Evolutionary conservation across 1,139 yeast genomes (phyloP).

Genomic region (Geotrichum restrictum): DNA sequence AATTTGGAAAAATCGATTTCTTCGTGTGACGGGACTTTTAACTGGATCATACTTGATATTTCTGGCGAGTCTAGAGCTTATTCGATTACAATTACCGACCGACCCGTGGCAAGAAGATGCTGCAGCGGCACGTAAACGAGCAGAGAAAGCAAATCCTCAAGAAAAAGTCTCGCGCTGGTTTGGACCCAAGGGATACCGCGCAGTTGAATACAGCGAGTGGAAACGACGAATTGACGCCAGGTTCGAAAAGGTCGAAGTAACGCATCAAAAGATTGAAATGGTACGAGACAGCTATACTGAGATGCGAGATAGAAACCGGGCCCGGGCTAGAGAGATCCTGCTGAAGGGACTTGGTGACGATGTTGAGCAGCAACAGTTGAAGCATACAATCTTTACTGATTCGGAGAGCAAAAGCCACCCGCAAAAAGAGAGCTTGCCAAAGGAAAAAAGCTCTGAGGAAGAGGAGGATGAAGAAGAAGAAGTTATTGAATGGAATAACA

Average conservation of each 20-base stretch:
- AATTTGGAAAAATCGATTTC: slow-evolving; percentile 29
- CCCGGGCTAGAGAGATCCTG: slow-evolving; percentile 7
- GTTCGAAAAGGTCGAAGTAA: slow-evolving; percentile 14
- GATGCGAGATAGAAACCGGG: slow-evolving; percentile 11
- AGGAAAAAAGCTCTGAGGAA: slow-evolving; percentile 19
- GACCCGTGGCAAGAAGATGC: slow-evolving; percentile 42
- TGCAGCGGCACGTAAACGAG: slow-evolving; percentile 29
- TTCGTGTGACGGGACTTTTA: slow-evolving; percentile 28
- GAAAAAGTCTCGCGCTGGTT: slow-evolving; percentile 33
- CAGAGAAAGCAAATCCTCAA: slow-evolving; percentile 23
- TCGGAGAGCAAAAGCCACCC: neutral
- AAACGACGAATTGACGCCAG: slow-evolving; percentile 29
- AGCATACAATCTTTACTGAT: slow-evolving; percentile 1
- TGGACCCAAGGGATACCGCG: slow-evolving; percentile 35
- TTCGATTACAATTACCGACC: slow-evolving; percentile 31
- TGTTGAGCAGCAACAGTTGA: neutral
- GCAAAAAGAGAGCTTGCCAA: slow-evolving; percentile 17
- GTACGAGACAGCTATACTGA: slow-evolving; percentile 4
- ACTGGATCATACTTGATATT: slow-evolving; percentile 33
- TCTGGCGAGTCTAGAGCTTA: slow-evolving; percentile 32
- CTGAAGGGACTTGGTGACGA: slow-evolving; percentile 1
- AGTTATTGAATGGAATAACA: slow-evolving; percentile 31
- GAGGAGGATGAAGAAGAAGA: slow-evolving; percentile 20
- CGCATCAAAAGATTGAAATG: slow-evolving; percentile 3
- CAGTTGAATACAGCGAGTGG: slow-evolving; percentile 36